Evolutionary conservation across 2,329 filamentous ascomycete genomes (phyloP), one percentile per base, ranked within the genome.

Genomic region (Ophiostoma ips): DNA sequence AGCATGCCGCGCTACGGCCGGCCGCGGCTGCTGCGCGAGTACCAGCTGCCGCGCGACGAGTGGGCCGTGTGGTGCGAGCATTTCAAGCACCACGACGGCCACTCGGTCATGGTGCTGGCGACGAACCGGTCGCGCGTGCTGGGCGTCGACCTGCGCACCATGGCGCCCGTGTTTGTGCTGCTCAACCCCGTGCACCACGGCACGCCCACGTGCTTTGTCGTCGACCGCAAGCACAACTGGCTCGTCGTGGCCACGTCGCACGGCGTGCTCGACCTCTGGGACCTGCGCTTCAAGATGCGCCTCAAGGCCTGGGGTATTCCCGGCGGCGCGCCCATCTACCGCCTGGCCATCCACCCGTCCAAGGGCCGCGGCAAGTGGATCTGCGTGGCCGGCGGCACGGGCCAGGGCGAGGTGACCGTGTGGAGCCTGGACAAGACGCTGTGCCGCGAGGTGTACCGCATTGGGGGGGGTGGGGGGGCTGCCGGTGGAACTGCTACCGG

Each of bases 371-470:
- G 85, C 11, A 83, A 83, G 62, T 90, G 87, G 77, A 77, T 96
- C 1, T 94, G 88, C 62, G 83, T 95, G 9, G 83, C 88, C 3
- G 89, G 90, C 15, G 89, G 90, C 9, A 94, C 85, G 8, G 84
- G 81, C 4, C 81, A 86, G 54, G 87, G 87, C 15, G 92, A 98
- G 62, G 79, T 98, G 31, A 94, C 87, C 0, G 84, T 94, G 1
- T 98, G 92, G 92, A 92, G 96, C 60, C 72, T 96, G 15, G 90
- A 96, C 62, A 94, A 90, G 66, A 79, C 81, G 8, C 76, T 84
- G 43, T 98, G 92, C 60, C 79, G 87, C 52, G 89, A 96, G 63
- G 82, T 95, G 1, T 95, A 94, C 63, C 81, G 87, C 67, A 83
- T 63, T 63, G 75, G 79, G 2, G 76, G 77, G 10, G 44, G 43